Percentiles rank a stretch among this genome's conserved stretches.
phyloP scores from a whole-genome alignment of 345 rosid genomes.

The Eucalyptus marginata region DNA sequence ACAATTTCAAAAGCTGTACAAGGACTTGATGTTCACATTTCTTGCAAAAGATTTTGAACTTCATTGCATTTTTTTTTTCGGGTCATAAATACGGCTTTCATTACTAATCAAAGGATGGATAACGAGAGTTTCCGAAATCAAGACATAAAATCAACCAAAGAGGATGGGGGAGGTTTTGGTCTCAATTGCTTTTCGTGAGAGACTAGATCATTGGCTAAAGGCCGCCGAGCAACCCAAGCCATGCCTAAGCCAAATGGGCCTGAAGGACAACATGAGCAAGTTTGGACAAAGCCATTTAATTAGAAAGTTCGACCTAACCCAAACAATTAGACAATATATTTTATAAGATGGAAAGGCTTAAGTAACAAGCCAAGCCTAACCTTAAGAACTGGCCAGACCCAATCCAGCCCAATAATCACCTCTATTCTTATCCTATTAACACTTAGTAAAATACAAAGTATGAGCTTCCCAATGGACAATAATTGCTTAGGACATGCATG shows the following conservation, averaged over 20 bases:
- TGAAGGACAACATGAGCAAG: neutral
- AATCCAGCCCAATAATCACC: neutral
- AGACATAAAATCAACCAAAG: too few relatives aligned
- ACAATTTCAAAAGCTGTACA: neutral
- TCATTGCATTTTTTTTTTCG: neutral
- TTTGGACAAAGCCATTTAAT: neutral
- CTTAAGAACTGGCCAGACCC: neutral
- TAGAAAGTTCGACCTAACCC: neutral
- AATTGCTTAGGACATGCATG: neutral
- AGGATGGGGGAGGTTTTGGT: neutral
- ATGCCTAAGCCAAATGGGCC: neutral
- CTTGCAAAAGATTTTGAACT: neutral
- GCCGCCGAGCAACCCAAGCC: neutral
- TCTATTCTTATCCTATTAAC: neutral
- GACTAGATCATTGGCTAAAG: neutral
- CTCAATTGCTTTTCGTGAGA: neutral
- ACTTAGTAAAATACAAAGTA: neutral
- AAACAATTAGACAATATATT: neutral
- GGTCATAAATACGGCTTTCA: too few relatives aligned
- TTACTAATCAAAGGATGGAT: too few relatives aligned
- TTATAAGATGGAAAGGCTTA: neutral
- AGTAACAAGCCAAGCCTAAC: neutral
- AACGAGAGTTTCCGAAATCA: too few relatives aligned
- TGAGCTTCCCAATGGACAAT: neutral
- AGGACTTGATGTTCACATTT: neutral